phyloP scores from a whole-genome alignment of 2,329 filamentous ascomycete species.

The Chaetomium strumarium region DNA sequence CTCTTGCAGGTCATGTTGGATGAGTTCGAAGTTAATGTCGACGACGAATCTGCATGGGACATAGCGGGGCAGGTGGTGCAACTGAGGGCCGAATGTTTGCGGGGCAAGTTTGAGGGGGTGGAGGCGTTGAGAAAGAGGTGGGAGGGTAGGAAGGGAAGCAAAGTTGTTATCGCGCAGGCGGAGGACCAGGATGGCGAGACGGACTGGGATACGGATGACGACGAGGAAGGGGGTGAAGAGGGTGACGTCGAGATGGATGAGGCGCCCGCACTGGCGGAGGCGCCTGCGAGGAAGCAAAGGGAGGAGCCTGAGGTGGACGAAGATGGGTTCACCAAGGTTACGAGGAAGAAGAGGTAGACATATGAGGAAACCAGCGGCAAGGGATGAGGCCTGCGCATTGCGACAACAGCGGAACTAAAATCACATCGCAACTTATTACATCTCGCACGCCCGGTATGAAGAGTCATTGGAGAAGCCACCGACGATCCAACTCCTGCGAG shows the following conservation, averaged over 20 bases:
- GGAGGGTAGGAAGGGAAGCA: constrained; percentile 55
- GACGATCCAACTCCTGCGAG: constrained; percentile 9
- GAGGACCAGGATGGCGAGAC: constrained; percentile 52
- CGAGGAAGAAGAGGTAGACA: constrained; percentile 60
- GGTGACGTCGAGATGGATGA: constrained; percentile 64
- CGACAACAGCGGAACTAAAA: background rate
- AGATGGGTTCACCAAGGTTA: constrained; percentile 74
- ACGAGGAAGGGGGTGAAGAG: constrained; percentile 47
- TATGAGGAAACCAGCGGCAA: constrained; percentile 6
- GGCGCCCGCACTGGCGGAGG: constrained; percentile 54
- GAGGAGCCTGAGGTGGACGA: constrained; percentile 68
- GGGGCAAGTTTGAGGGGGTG: constrained; percentile 61
- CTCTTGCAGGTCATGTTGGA: constrained; percentile 88
- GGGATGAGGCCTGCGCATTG: background rate
- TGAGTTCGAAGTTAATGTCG: constrained; percentile 89
- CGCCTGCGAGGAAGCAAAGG: constrained; percentile 47
- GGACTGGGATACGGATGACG: constrained; percentile 51
- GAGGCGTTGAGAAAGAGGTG: constrained; percentile 58
- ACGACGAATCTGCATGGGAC: constrained; percentile 76
- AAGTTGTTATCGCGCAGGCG: constrained; percentile 52
- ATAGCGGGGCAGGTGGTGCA: constrained; percentile 68
- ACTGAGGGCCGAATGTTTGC: constrained; percentile 57
- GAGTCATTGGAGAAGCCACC: background rate
- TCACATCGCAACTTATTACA: background rate
- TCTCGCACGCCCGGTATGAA: background rate